These are phyloP conservation scores for Wallacemonas collosoma DNA, from an alignment of 208 protist genomes.

Conservation along the genomic window DNA sequence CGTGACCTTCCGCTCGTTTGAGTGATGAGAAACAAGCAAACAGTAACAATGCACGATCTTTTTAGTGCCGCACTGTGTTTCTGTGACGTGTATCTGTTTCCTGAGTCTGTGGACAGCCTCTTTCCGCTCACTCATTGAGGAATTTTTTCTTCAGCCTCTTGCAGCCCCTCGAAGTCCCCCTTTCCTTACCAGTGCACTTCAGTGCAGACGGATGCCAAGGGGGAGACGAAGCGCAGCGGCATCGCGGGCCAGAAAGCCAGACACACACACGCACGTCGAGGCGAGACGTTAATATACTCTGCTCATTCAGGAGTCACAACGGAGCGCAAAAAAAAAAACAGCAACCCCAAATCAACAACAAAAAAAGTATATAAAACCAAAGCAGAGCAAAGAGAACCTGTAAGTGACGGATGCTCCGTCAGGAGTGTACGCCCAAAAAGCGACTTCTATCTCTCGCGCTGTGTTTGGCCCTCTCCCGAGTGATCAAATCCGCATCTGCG, in stretches of 20 bases:
- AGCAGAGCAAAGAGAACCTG: too few relatives aligned
- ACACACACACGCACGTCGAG: neutral
- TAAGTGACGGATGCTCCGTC: too few relatives aligned
- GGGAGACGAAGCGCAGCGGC: neutral
- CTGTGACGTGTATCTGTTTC: neutral
- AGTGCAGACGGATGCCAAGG: neutral
- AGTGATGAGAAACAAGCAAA: slow-evolving; percentile 11
- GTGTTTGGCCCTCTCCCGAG: too few relatives aligned
- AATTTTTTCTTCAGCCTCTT: too few relatives aligned
- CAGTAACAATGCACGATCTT: neutral
- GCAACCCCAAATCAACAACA: neutral
- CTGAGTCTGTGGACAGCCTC: neutral
- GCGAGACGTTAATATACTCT: neutral
- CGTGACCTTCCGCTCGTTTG: slow-evolving; percentile 9
- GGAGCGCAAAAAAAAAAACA: slow-evolving; percentile 1
- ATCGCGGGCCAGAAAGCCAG: neutral
- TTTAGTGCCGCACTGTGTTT: slow-evolving; percentile 3
- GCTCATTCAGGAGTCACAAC: slow-evolving; percentile 18
- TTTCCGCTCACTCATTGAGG: too few relatives aligned
- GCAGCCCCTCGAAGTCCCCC: too few relatives aligned
- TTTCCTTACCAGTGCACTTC: too few relatives aligned
- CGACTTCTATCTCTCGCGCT: too few relatives aligned
- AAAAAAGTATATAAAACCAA: slow-evolving; percentile 12
- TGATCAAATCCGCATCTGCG: too few relatives aligned
- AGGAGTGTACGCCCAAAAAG: too few relatives aligned